Evolutionary conservation across 805 yeast genomes (phyloP), one percentile per base, ranked within the genome.

Genomic region (Metschnikowia vanudenii): DNA sequence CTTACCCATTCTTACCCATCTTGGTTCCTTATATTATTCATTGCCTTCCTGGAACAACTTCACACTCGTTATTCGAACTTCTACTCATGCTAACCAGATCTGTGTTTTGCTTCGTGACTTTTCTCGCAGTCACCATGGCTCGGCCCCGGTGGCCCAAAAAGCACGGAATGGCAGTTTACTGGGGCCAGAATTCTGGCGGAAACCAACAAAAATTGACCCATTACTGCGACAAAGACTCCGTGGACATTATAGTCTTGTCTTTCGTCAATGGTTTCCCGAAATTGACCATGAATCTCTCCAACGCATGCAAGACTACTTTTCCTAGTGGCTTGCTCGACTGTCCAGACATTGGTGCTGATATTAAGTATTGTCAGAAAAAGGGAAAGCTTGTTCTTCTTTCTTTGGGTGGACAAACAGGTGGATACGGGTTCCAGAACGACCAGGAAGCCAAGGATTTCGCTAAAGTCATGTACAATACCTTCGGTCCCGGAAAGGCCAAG

Each of bases 141-240:
- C 24, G 8, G 8, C 4, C 24, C 4, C 24, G 8, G 5, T 29
- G 32, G 32, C 32, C 32, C 14, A 29, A 29, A 29, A 11, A 29
- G 11, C 32, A n/a, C 32, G 44, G 87, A 53, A 79, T 88, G 32
- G 96, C 85, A 18, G 74, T 86, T 7, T 89, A 89, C 68, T 89
- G 96, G 96, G 96, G 97, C 44, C 96, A 89, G 67, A 79, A 80
- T 57, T 81, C 92, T 13, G 45, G 45, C 43, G 82, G 78, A 10
- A 38, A 56, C 38, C 82, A 79, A 55, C 67, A 69, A 46, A 40
- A 61, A 20, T 58, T 72, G 54, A 53, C 55, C 32, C 45, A 62
- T 39, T 88, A 88, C 71, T 89, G 97, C 74, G 70, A 73, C 48
- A 73, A 81, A 41, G 78, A 80, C 45, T 75, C 80, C 39, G 89